phyloP scores from a whole-genome alignment of 1,284 basidiomycete species.

The Ceratobasidium theobromae region DNA sequence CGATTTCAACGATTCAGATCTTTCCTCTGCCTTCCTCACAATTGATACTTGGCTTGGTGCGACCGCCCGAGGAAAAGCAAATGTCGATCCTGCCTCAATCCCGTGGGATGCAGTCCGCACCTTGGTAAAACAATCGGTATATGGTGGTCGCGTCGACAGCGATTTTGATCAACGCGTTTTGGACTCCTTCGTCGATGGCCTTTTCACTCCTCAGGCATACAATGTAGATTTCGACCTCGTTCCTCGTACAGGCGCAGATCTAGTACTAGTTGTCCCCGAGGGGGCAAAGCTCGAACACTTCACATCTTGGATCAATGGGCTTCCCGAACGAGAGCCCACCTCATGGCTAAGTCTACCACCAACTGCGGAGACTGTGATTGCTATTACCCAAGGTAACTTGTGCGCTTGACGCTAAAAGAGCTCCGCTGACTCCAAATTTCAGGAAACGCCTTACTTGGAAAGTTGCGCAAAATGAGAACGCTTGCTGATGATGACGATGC shows the following conservation, averaged over 20 bases:
- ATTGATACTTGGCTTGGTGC: constrained; percentile 86
- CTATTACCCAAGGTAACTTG: constrained; percentile 77
- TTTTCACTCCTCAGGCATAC: constrained; percentile 86
- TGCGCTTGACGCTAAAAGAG: constrained; percentile 5
- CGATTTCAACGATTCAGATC: constrained; percentile 98
- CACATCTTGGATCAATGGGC: constrained; percentile 78
- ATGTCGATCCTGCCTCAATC: constrained; percentile 85
- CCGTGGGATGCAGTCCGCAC: constrained; percentile 92
- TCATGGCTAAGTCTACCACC: constrained; percentile 90
- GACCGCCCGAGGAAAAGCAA: constrained; percentile 82
- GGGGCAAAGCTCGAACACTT: constrained; percentile 90
- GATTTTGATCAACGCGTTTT: constrained; percentile 91
- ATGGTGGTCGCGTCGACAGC: constrained; percentile 90
- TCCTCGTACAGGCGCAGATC: constrained; percentile 53
- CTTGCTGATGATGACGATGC: constrained; percentile 86
- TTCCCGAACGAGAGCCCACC: constrained; percentile 90
- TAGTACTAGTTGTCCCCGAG: constrained; percentile 76
- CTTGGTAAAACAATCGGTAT: constrained; percentile 91
- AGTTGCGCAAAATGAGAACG: constrained; percentile 89
- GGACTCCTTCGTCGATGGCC: constrained; percentile 85
- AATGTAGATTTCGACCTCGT: constrained; percentile 91
- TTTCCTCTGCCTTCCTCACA: constrained; percentile 87
- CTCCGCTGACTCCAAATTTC: constrained; percentile 34
- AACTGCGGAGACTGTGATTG: constrained; percentile 88
- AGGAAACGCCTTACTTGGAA: constrained; percentile 82